These are phyloP conservation scores for Pseudophaeomoniella oleicola DNA, from an alignment of 2,329 filamentous ascomycete genomes.

Conservation along the genomic window DNA sequence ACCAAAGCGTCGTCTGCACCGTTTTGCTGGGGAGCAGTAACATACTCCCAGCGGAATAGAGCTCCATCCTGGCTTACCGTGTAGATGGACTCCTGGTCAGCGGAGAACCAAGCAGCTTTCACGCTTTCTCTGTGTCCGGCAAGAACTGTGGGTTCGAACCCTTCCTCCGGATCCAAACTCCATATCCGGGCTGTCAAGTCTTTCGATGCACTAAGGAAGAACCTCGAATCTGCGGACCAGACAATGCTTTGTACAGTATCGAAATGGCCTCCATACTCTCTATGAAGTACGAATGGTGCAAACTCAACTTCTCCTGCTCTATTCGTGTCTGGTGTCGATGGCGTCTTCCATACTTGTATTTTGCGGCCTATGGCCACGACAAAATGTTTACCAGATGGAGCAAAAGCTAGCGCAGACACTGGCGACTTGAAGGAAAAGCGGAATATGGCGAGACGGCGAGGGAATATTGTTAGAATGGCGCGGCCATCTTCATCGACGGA, in stretches of 20 bases:
- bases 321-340: conserved; percentile 70
- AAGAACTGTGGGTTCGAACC: conserved; percentile 77
- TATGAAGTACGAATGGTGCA: conserved; percentile 81
- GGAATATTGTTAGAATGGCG: conserved; percentile 83
- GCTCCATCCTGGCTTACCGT: conserved; percentile 97
- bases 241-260: conserved; percentile 74
- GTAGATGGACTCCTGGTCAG: conserved; percentile 88
- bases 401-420: conserved; percentile 74
- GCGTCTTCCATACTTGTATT: conserved; percentile 92
- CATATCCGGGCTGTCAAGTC: conserved; percentile 90
- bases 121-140: conserved; percentile 84
- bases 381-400: conserved; percentile 81
- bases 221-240: conserved; percentile 92
- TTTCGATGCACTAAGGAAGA: conserved; percentile 84
- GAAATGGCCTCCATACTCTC: conserved; percentile 76
- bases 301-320: conserved; percentile 77
- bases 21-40: conserved; percentile 42
- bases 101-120: conserved; percentile 91
- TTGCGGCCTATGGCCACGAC: conserved; percentile 75
- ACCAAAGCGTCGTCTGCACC: conserved; percentile 43
- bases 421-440: conserved; percentile 87
- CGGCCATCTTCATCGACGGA: conserved; percentile 89
- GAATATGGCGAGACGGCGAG: conserved; percentile 72
- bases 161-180: conserved; percentile 77
- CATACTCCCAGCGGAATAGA: conserved; percentile 84